Conservation (phyloP, 352 stramenopile genomes). For the Globisporangium okanoganense region DNA sequence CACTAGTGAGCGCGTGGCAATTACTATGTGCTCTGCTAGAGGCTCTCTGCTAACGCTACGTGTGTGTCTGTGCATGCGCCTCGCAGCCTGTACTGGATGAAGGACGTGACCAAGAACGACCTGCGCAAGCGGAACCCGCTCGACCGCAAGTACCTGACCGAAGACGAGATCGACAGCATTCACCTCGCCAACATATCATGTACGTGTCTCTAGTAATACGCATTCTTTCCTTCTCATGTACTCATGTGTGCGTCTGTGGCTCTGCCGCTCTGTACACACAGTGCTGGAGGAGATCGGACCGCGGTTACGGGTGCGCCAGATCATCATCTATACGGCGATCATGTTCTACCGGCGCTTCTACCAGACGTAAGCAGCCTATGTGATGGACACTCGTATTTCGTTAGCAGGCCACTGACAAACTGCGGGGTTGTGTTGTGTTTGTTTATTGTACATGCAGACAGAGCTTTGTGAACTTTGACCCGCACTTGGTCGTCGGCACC, state of each 20-base stretch:
- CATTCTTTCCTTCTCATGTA: background rate
- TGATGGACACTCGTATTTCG: background rate
- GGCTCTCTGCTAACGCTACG: background rate
- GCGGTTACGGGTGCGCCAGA: slow-evolving; percentile 77
- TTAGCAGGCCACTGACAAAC: background rate
- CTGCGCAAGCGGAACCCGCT: slow-evolving; percentile 76
- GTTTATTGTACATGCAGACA: slow-evolving; percentile 39
- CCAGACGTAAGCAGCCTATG: slow-evolving; percentile 51
- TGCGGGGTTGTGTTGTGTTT: too few species aligned
- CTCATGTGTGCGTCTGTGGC: background rate
- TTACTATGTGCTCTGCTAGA: background rate
- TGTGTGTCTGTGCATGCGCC: background rate
- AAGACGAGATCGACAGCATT: slow-evolving; percentile 87
- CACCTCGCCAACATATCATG: slow-evolving; percentile 84
- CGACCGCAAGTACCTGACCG: slow-evolving; percentile 67
- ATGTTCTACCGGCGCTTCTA: slow-evolving; percentile 91
- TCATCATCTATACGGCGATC: slow-evolving; percentile 90
- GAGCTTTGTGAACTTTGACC: slow-evolving; percentile 88
- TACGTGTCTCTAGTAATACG: slow-evolving; percentile 19
- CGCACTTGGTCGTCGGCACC: slow-evolving; percentile 78
- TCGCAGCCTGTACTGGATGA: slow-evolving; percentile 86
- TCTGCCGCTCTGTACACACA: slow-evolving; percentile 13
- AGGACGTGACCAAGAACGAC: slow-evolving; percentile 72
- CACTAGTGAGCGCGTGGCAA: slow-evolving; percentile 67
- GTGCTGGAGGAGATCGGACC: slow-evolving; percentile 84